A percentile compares a stretch with the other conserved stretches of the same genome.
Conservation (phyloP, 768 basidiomycete species). For the Calocybe indica region DNA sequence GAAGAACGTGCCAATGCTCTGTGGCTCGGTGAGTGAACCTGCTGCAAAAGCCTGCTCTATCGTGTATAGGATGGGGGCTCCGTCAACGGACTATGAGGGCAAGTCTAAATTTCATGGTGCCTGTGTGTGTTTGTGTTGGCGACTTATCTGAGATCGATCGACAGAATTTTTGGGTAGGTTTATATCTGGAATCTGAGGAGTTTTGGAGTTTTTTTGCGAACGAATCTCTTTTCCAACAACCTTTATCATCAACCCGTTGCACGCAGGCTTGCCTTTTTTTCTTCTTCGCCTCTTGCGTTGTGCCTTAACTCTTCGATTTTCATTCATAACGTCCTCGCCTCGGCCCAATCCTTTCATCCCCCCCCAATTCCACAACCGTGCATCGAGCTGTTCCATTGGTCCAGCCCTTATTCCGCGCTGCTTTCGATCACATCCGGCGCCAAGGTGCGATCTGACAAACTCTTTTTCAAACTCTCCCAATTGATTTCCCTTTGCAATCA, state of each 20-base stretch:
- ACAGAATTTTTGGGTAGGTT: constrained; percentile 7
- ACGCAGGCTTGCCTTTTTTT: neutral
- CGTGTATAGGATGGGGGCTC: neutral
- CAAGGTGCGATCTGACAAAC: constrained; percentile 16
- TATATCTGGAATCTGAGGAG: constrained; percentile 7
- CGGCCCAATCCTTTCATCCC: neutral
- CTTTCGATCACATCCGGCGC: constrained; percentile 22
- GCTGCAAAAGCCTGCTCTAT: neutral
- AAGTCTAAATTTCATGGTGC: constrained; percentile 2
- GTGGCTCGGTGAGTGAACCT: neutral
- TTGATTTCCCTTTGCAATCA: constrained; percentile 7
- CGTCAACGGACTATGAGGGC: neutral
- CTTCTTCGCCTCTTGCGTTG: neutral
- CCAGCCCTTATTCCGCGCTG: neutral
- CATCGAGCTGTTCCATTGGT: neutral
- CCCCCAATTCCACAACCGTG: neutral
- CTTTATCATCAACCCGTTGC: neutral
- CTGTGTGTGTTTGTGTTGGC: constrained; percentile 8
- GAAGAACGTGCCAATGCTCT: neutral
- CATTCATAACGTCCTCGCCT: constrained; percentile 2
- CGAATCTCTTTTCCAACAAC: neutral
- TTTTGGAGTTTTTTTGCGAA: too few species aligned
- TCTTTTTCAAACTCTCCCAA: constrained; percentile 8
- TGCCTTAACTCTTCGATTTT: neutral
- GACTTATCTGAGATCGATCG: constrained; percentile 17